Percentiles rank a stretch among this genome's conserved stretches.
phyloP scores from a whole-genome alignment of 2,329 filamentous ascomycete genomes.

The Paracoccidioides brasiliensis region DNA sequence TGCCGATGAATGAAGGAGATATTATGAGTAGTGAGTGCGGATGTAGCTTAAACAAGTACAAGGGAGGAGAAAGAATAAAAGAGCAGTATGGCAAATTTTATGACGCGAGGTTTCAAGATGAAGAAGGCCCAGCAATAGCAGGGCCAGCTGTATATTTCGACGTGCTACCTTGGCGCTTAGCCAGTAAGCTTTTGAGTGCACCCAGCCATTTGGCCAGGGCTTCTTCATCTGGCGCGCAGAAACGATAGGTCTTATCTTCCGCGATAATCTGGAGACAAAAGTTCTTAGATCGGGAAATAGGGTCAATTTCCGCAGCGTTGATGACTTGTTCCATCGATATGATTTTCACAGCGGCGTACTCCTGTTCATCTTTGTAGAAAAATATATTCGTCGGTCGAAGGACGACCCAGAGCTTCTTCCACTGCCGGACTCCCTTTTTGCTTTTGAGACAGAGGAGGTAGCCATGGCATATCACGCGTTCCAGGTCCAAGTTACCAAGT shows the following conservation, averaged over 20 bases:
- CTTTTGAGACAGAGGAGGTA: slow-evolving; percentile 75
- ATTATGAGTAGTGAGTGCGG: not conserved
- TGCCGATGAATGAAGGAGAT: not conserved
- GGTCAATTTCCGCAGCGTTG: slow-evolving; percentile 84
- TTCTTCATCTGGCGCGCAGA: slow-evolving; percentile 71
- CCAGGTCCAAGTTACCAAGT: slow-evolving; percentile 50
- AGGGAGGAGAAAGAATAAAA: not conserved
- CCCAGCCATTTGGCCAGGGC: slow-evolving; percentile 71
- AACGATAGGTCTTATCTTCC: slow-evolving; percentile 72
- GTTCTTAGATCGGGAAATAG: slow-evolving; percentile 68
- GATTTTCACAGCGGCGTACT: slow-evolving; percentile 78
- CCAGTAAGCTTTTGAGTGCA: slow-evolving; percentile 63
- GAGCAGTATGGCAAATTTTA: not conserved
- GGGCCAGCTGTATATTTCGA: not conserved
- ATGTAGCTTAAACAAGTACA: not conserved
- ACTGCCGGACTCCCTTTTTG: slow-evolving; percentile 68
- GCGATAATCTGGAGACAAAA: slow-evolving; percentile 88
- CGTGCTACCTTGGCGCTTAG: slow-evolving; percentile 5
- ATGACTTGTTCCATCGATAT: slow-evolving; percentile 67
- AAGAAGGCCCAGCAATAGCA: not conserved
- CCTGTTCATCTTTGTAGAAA: slow-evolving; percentile 82
- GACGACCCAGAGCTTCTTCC: slow-evolving; percentile 92
- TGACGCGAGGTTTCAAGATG: not conserved
- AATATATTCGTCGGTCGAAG: slow-evolving; percentile 72
- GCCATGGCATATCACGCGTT: slow-evolving; percentile 88